Conservation (phyloP, 305 asterid species). For the Fraxinus nigra region DNA sequence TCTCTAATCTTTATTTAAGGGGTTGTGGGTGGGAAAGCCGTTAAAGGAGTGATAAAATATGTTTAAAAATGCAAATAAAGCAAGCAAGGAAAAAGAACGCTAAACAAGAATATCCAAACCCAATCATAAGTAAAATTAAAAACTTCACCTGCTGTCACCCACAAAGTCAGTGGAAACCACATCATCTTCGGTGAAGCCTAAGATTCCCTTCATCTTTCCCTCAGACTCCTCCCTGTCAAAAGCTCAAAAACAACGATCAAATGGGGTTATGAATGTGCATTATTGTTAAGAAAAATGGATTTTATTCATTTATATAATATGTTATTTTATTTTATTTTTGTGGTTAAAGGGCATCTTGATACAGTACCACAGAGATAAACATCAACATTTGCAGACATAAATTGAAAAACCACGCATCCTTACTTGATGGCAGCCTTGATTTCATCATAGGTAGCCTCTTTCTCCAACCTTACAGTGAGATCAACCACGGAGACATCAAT, state of each 20-base stretch:
- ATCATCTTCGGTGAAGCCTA: constrained; percentile 68
- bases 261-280: neutral
- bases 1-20: neutral
- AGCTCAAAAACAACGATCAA: neutral
- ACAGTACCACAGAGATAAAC: neutral
- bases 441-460: constrained; percentile 67
- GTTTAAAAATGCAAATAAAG: neutral
- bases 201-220: constrained; percentile 68
- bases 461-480: constrained; percentile 75
- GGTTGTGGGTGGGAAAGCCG: neutral
- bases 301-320: neutral
- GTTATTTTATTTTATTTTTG: neutral
- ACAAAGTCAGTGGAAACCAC: constrained; percentile 73
- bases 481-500: constrained; percentile 90
- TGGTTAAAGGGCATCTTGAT: neutral
- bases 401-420: constrained; percentile 4
- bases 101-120: neutral
- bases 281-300: neutral
- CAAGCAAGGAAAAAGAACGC: neutral
- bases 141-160: constrained; percentile 61
- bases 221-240: constrained; percentile 61
- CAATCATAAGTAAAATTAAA: neutral
- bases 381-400: neutral
- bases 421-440: constrained; percentile 84
- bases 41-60: neutral